Conservation (phyloP, 352 stramenopile genomes). For the Pythium phragmitis region DNA sequence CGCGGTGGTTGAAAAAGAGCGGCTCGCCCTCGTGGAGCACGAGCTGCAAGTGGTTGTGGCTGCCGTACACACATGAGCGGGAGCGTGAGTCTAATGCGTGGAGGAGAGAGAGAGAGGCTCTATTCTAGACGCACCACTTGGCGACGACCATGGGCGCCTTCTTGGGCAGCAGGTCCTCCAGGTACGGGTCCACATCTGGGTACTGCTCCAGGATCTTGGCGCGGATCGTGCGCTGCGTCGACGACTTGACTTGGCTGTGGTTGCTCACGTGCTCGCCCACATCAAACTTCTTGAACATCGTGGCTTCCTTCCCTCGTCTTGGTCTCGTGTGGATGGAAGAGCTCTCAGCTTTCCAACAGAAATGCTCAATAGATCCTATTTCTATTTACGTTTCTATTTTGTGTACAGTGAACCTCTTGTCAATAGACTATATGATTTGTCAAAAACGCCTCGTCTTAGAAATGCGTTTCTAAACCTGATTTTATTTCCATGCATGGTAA, state of each 20-base stretch:
- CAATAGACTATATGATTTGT: background rate
- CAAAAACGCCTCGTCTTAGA: background rate
- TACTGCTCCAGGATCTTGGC: conserved; percentile 94
- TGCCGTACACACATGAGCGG: conserved; percentile 2
- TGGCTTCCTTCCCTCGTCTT: background rate
- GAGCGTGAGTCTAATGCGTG: background rate
- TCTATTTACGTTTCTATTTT: background rate
- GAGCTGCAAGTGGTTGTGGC: conserved; percentile 85
- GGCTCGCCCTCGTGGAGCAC: conserved; percentile 90
- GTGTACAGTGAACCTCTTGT: conserved; percentile 8
- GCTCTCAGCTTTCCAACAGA: background rate
- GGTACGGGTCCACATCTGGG: conserved; percentile 83
- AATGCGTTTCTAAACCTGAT: conserved; percentile 27
- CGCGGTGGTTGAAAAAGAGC: conserved; percentile 95
- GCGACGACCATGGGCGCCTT: conserved; percentile 92
- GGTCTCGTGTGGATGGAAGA: too few species aligned
- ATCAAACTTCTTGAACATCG: conserved; percentile 96
- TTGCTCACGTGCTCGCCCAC: conserved; percentile 92
- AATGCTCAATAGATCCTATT: conserved; percentile 1
- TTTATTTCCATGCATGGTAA: conserved; percentile 1
- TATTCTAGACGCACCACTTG: conserved; percentile 67
- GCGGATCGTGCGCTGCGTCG: conserved; percentile 95
- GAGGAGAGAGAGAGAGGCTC: conserved; percentile 15
- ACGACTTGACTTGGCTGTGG: conserved; percentile 97
- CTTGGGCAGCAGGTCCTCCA: conserved; percentile 92